Conservation (phyloP, 2,329 filamentous ascomycete species). For the Hymenoscyphus fraxineus region DNA sequence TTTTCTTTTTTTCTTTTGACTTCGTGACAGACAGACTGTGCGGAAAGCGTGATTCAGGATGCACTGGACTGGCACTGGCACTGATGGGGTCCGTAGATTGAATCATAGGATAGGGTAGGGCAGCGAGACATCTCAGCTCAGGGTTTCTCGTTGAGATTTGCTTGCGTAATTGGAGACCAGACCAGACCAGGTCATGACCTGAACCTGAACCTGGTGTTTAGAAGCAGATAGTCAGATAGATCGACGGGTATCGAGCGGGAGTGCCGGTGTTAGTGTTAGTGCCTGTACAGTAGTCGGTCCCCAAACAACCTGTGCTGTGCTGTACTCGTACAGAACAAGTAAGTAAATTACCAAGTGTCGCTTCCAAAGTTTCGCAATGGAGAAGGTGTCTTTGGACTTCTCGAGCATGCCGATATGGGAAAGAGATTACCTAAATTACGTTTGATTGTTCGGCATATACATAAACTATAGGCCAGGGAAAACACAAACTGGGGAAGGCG, state of each 20-base stretch:
- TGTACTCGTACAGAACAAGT: background rate
- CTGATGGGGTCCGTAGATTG: background rate
- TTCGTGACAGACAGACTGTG: background rate
- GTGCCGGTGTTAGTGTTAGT: background rate
- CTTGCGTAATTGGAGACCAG: background rate
- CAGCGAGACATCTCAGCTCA: no score
- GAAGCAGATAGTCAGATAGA: background rate
- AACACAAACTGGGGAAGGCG: background rate
- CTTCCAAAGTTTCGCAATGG: background rate
- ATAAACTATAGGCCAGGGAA: background rate
- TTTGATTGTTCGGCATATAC: background rate
- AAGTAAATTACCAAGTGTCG: background rate
- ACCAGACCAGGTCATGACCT: background rate
- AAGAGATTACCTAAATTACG: background rate
- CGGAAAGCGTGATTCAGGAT: background rate
- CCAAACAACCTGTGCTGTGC: background rate
- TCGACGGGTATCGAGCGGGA: background rate
- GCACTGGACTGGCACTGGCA: background rate
- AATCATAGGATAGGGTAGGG: no score
- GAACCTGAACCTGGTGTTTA: background rate
- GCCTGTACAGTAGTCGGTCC: background rate
- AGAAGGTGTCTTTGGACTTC: slow-evolving; percentile 1
- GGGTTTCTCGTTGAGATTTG: background rate
- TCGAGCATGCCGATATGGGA: background rate
- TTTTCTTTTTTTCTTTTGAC: no score